Base-by-base conservation (phyloP, 495 filamentous ascomycete genomes). In the Penicillium silybi region DNA sequence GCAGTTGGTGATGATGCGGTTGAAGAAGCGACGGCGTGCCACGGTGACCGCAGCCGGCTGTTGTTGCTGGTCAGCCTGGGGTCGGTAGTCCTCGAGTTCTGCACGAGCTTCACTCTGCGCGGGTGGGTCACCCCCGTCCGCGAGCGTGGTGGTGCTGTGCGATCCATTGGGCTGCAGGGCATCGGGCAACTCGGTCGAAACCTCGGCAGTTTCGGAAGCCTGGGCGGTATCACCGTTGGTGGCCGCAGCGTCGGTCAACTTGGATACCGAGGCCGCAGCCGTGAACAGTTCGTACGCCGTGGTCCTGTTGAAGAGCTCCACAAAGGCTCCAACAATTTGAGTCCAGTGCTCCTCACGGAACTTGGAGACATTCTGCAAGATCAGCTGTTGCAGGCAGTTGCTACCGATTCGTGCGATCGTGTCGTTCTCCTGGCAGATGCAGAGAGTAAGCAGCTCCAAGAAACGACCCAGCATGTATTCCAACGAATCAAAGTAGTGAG, bases 361-460 rank as follows among this genome's bases (percentile, higher is more conserved):
- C 60, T 96, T 97, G 18, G 81, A 82, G 15, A 99, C 93, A 56
- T 97, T 97, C 60, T 97, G 91, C 41, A 97, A 67, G 52, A 99
- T 97, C 29, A 99, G 72, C 61, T 96, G 92, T 64, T 99, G 93
- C 41, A 99, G 70, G 59, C 93, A 99, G 62, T 97, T 97, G 72
- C 92, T 97, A 45, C 93, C 93, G 60, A 99, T 99, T 38, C 95
- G 81, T 6, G 93, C 93, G 46, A 99, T 95, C 0, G 95, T 99
- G 65, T 99, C 93, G 62, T 97, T 99, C 65, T 99, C 93, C 65
- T 99, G 93, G 66, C 92, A 97, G 45, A 99, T 99, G 63, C 93
- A 99, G 16, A 97, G 80, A 3, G 89, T 90, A 1, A 99, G 72
- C 9, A 99, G 82, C 61, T 97, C 92, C 34, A 99, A 74, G 63